Evolutionary conservation across 2,329 filamentous ascomycete species (phyloP).

Genomic region (Trichoderma arundinaceum): DNA sequence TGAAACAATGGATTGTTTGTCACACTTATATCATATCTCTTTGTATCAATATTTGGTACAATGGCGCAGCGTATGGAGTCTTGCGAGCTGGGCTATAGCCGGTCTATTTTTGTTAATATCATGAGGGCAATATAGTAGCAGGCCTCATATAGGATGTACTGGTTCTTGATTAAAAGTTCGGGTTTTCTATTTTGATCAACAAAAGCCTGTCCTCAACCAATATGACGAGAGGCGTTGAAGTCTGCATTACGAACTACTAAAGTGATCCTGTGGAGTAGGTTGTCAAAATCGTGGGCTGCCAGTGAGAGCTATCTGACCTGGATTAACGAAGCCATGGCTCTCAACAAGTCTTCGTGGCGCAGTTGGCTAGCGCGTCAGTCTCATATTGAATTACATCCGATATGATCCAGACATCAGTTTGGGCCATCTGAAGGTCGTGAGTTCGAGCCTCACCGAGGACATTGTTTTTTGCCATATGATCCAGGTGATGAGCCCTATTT

Average conservation of each 20-base stretch:
- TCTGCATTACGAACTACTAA: no score
- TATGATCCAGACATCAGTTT: slow-evolving; percentile 40
- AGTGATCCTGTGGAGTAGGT: no score
- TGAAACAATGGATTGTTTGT: slow-evolving; percentile 40
- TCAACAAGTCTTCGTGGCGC: slow-evolving; percentile 30
- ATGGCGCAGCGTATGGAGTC: slow-evolving; percentile 20
- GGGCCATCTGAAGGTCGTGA: slow-evolving; percentile 53
- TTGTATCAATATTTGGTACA: not conserved
- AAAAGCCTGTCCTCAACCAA: no score
- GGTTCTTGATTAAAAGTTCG: no score
- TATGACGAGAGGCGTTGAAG: no score
- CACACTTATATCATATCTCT: not conserved
- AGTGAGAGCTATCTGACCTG: not conserved
- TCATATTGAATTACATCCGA: slow-evolving; percentile 24
- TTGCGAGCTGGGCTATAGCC: not conserved
- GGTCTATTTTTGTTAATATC: not conserved
- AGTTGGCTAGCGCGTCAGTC: slow-evolving; percentile 32
- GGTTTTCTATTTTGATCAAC: no score
- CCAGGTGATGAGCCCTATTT: not conserved
- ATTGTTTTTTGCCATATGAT: slow-evolving; percentile 34
- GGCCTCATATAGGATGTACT: not conserved
- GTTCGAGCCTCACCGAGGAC: slow-evolving; percentile 57
- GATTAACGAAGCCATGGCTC: slow-evolving; percentile 3
- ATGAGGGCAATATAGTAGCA: not conserved
- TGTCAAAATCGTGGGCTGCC: no score